Evolutionary conservation across 2,329 filamentous ascomycete genomes (phyloP), one percentile per base, ranked within the genome.

Genomic region (Zarea fungicola): DNA sequence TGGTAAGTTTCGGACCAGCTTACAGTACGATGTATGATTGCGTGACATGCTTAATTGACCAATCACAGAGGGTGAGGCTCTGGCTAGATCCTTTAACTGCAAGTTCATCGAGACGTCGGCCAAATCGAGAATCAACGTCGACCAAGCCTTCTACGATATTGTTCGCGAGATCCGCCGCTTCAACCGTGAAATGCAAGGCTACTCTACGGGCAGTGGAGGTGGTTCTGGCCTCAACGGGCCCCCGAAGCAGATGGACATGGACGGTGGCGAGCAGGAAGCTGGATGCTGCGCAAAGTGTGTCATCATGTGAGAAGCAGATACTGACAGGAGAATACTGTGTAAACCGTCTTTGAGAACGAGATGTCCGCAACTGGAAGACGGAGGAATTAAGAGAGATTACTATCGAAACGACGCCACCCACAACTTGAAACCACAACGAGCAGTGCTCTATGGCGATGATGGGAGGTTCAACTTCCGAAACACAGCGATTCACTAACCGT

Each of bases 71-170:
- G 92, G 92, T 62, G 86, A 93, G 72, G 80, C 84, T 52, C 76
- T 97, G 58, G 92, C 91, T 55, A 81, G 81, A 60, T 84, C 85
- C 56, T 97, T 99, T 69, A 85, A 84, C 65, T 99, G 93, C 85
- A 95, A 93, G 67, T 99, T 97, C 75, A 95, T 97, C 73, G 93
- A 99, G 77, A 97, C 93, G 11, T 99, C 93, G 35, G 93, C 93
- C 58, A 99, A 97, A 75, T 95, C 91, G 54, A 86, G 92, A 67
- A 95, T 93, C 76, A 96, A 97, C 66, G 93, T 99, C 62, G 93
- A 99, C 72, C 91, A 95, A 72, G 90, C 92, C 48, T 99, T 99
- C 74, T 97, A 92, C 79, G 91, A 97, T 66, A 91, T 97, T 60
- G 93, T 99, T 51, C 87, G 93, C 66, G 93, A 97, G 69, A 99